Conservation (phyloP, 768 basidiomycete genomes). For the Butyriboletus loyo region DNA sequence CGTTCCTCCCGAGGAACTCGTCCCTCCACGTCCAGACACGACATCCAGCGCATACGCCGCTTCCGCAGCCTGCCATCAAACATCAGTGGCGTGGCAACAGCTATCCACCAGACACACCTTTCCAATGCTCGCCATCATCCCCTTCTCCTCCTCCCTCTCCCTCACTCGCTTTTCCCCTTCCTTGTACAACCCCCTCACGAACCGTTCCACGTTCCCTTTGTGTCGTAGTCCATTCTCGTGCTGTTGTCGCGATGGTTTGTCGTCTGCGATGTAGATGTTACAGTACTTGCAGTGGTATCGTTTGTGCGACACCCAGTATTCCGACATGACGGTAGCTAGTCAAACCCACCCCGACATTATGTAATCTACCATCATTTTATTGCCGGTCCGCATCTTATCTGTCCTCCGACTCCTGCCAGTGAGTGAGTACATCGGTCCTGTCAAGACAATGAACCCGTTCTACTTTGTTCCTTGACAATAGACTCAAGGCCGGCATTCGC, state of each 20-base stretch:
- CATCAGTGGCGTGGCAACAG: not conserved
- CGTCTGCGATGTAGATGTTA: slow-evolving; percentile 94
- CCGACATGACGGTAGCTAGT: slow-evolving; percentile 55
- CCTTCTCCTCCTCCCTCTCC: slow-evolving; percentile 79
- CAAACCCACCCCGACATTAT: slow-evolving; percentile 10
- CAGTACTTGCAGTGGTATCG: slow-evolving; percentile 97
- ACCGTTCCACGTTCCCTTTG: slow-evolving; percentile 91
- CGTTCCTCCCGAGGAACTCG: slow-evolving; percentile 12
- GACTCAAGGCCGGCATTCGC: not conserved
- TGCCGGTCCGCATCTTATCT: not conserved
- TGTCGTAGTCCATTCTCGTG: slow-evolving; percentile 94
- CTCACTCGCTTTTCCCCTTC: slow-evolving; percentile 83
- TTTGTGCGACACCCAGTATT: slow-evolving; percentile 92
- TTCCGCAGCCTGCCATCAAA: slow-evolving; percentile 58
- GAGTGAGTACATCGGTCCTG: not conserved
- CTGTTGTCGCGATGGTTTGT: slow-evolving; percentile 84
- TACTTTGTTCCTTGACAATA: not conserved
- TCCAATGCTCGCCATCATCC: slow-evolving; percentile 85
- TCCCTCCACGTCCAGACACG: slow-evolving; percentile 54
- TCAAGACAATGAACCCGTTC: not conserved
- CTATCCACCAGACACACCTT: slow-evolving; percentile 42
- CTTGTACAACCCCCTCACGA: slow-evolving; percentile 91
- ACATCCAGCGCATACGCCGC: slow-evolving; percentile 79
- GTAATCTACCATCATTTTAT: slow-evolving; percentile 4
- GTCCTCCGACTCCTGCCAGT: not conserved